Conservation (phyloP, 1,284 basidiomycete genomes). For the Cryptococcus depauperatus region DNA sequence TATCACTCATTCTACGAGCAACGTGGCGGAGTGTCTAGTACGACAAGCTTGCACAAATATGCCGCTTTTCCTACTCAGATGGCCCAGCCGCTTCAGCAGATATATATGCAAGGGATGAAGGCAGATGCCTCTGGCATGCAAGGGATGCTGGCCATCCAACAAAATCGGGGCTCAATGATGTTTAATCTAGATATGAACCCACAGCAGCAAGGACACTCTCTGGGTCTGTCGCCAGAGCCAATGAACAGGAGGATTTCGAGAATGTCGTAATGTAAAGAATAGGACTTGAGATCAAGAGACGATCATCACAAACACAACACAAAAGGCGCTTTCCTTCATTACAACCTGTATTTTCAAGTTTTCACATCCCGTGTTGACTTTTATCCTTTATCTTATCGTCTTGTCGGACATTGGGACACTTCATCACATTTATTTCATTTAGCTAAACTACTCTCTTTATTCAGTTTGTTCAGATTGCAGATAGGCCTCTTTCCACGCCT, state of each 20-base stretch:
- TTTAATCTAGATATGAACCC: too few relatives aligned
- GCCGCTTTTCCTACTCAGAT: not conserved
- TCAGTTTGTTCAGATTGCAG: not conserved
- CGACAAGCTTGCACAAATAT: not conserved
- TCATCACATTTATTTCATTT: not conserved
- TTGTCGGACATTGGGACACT: not conserved
- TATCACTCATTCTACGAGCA: slow-evolving; percentile 18
- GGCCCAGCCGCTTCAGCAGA: not conserved
- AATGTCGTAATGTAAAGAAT: too few relatives aligned
- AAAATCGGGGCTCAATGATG: too few relatives aligned
- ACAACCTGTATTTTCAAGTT: not conserved
- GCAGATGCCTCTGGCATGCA: not conserved
- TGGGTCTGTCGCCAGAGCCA: not conserved
- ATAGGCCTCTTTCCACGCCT: not conserved
- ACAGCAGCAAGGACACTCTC: too few relatives aligned
- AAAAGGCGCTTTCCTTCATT: not conserved
- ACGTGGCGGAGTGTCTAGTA: slow-evolving; percentile 2
- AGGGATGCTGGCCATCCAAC: not conserved
- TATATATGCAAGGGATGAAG: not conserved
- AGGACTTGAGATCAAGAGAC: not conserved
- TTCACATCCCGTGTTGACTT: not conserved
- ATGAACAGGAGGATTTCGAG: not conserved
- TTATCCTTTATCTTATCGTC: not conserved
- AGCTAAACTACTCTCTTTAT: not conserved
- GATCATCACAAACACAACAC: not conserved